Evolutionary conservation across 495 filamentous ascomycete species (phyloP).

Genomic region (Aspergillus indologenus): DNA sequence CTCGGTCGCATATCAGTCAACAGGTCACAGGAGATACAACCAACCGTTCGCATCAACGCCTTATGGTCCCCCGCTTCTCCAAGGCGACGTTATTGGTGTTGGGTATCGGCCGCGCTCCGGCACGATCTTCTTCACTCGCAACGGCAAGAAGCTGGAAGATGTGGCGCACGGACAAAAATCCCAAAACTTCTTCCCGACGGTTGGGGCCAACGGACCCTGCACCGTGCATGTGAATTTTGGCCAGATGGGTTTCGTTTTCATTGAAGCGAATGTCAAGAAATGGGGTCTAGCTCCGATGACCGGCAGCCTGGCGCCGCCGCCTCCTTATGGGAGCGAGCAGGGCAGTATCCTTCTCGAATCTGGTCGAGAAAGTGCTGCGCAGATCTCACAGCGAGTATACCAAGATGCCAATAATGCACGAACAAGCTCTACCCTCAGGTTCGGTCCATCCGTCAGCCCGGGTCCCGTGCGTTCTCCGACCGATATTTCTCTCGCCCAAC

Average conservation of each 20-base stretch:
- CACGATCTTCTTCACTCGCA: slow-evolving; percentile 95
- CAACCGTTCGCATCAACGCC: slow-evolving; percentile 77
- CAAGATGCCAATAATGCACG: slow-evolving; percentile 44
- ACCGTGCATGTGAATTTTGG: slow-evolving; percentile 96
- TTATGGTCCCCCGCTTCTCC: slow-evolving; percentile 79
- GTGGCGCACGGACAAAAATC: slow-evolving; percentile 88
- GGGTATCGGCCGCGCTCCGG: slow-evolving; percentile 94
- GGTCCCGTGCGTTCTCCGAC: slow-evolving; percentile 90
- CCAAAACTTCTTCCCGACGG: slow-evolving; percentile 94
- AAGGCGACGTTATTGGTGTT: slow-evolving; percentile 94
- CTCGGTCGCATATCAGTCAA: slow-evolving; percentile 86
- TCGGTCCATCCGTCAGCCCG: slow-evolving; percentile 74
- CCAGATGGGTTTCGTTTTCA: slow-evolving; percentile 96
- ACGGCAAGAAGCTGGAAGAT: slow-evolving; percentile 95
- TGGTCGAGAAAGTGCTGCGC: slow-evolving; percentile 62
- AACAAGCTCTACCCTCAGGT: slow-evolving; percentile 52
- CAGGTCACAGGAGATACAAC: slow-evolving; percentile 81
- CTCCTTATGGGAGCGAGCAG: slow-evolving; percentile 93
- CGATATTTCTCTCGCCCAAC: slow-evolving; percentile 86
- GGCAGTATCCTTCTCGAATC: slow-evolving; percentile 92
- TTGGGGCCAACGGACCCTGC: slow-evolving; percentile 91
- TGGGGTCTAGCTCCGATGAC: slow-evolving; percentile 97
- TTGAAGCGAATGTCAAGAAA: slow-evolving; percentile 99
- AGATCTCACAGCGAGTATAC: slow-evolving; percentile 56
- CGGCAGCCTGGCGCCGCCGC: slow-evolving; percentile 89